Conservation (phyloP, 768 basidiomycete species). For the Psilocybe azurescens region DNA sequence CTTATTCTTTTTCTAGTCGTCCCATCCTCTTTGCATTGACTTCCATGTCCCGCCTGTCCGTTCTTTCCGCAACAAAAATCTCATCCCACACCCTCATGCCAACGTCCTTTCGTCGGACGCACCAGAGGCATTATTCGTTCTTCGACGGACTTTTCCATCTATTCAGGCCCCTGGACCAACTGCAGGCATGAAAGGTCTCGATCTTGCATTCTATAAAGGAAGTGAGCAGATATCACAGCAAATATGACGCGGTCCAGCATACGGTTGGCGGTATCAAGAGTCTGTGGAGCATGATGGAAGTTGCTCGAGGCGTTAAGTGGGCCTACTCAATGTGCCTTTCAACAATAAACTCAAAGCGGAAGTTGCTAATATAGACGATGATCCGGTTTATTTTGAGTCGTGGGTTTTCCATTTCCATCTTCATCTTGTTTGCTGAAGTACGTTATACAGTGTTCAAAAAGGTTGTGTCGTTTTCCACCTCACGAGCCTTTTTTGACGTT, state of each 20-base stretch:
- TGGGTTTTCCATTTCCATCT: conserved; percentile 37
- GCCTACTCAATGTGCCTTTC: conserved; percentile 50
- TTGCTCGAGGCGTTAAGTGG: conserved; percentile 53
- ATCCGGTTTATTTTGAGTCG: conserved; percentile 77
- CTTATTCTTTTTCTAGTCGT: conserved; percentile 49
- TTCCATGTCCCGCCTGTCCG: conserved; percentile 57
- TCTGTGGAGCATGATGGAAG: conserved; percentile 84
- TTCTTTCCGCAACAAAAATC: conserved; percentile 46
- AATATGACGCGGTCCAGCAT: conserved; percentile 68
- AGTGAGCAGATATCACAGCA: conserved; percentile 81
- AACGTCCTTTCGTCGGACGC: conserved; percentile 74
- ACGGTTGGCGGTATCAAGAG: conserved; percentile 54
- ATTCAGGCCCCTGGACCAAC: conserved; percentile 39
- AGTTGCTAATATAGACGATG: conserved; percentile 27
- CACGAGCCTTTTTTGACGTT: conserved; percentile 50
- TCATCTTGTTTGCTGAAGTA: not conserved
- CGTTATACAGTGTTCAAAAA: conserved; percentile 59
- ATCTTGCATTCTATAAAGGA: conserved; percentile 79
- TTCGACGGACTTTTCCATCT: conserved; percentile 77
- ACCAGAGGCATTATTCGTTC: conserved; percentile 66
- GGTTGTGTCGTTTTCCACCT: conserved; percentile 56
- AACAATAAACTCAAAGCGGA: conserved; percentile 6
- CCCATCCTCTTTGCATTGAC: conserved; percentile 80
- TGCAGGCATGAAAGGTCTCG: conserved; percentile 67
- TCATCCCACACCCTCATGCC: conserved; percentile 72